Evolutionary conservation across 1,284 basidiomycete genomes (phyloP).

Genomic region (Peniophora sp.): DNA sequence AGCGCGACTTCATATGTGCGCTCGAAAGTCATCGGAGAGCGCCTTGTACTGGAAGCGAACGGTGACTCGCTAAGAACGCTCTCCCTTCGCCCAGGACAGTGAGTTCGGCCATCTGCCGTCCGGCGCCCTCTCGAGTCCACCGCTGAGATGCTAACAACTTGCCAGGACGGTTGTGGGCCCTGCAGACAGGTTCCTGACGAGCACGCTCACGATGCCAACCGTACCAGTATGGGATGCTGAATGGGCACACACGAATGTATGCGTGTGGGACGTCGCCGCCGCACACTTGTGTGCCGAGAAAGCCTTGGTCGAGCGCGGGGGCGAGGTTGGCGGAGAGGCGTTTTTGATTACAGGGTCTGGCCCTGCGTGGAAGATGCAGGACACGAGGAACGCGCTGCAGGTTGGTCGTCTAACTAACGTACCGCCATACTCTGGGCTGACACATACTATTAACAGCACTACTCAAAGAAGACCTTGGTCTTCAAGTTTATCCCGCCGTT

Average conservation of each 20-base stretch:
- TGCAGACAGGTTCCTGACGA: conserved; percentile 23
- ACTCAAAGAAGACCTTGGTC: conserved; percentile 17
- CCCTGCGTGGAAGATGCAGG: conserved; percentile 20
- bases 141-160: neutral
- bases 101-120: conserved; percentile 8
- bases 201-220: conserved; percentile 20
- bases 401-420: conserved; percentile 9
- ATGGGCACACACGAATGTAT: conserved; percentile 23
- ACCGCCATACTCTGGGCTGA: no score
- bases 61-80: conserved; percentile 18
- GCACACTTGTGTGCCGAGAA: conserved; percentile 24
- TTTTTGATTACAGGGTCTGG: conserved; percentile 26
- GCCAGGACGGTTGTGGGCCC: conserved; percentile 25
- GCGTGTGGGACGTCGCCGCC: conserved; percentile 27
- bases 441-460: conserved; percentile 15
- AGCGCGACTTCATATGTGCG: conserved; percentile 21
- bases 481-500: conserved; percentile 22
- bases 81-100: conserved; percentile 25
- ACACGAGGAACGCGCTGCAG: conserved; percentile 21
- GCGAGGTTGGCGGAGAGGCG: conserved; percentile 20
- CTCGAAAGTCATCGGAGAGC: conserved; percentile 23
- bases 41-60: conserved; percentile 21
- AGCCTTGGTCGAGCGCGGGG: conserved; percentile 17
- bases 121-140: neutral
- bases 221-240: conserved; percentile 22